Evolutionary conservation across 768 basidiomycete genomes (phyloP).

Genomic region (Vishniacozyma victoriae): DNA sequence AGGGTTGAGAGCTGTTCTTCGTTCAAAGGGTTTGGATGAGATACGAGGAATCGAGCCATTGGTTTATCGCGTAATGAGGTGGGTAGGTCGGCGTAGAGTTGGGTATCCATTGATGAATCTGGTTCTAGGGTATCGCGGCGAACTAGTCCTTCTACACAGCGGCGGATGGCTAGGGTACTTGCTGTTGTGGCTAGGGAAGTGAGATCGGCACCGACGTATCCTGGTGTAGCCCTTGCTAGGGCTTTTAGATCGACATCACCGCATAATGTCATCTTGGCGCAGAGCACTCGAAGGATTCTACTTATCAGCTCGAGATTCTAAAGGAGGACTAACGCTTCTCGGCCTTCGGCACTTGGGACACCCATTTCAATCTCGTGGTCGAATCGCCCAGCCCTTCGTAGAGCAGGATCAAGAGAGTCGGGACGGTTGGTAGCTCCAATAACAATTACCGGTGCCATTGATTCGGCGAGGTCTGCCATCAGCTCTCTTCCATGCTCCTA

Average conservation of each 20-base stretch:
- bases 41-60: slow-evolving; percentile 81
- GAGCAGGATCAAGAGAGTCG: slow-evolving; percentile 86
- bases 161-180: slow-evolving; percentile 90
- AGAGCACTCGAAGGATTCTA: slow-evolving; percentile 83
- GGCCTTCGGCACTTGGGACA: slow-evolving; percentile 84
- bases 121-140: slow-evolving; percentile 45
- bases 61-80: slow-evolving; percentile 54
- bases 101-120: slow-evolving; percentile 40
- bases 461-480: slow-evolving; percentile 73
- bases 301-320: neutral
- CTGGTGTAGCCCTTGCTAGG: slow-evolving; percentile 88
- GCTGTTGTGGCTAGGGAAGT: slow-evolving; percentile 86
- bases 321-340: slow-evolving; percentile 69
- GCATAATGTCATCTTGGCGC: slow-evolving; percentile 71
- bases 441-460: slow-evolving; percentile 85
- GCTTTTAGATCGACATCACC: slow-evolving; percentile 80
- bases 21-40: slow-evolving; percentile 76
- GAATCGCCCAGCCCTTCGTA: slow-evolving; percentile 87
- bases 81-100: slow-evolving; percentile 49
- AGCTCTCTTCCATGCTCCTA: neutral
- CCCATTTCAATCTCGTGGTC: slow-evolving; percentile 98
- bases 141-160: slow-evolving; percentile 76
- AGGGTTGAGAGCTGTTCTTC: slow-evolving; percentile 71
- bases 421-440: slow-evolving; percentile 96
- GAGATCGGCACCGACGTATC: slow-evolving; percentile 94